Conservation (phyloP, 2,329 filamentous ascomycete genomes). For the Bipolaris gigantea region DNA sequence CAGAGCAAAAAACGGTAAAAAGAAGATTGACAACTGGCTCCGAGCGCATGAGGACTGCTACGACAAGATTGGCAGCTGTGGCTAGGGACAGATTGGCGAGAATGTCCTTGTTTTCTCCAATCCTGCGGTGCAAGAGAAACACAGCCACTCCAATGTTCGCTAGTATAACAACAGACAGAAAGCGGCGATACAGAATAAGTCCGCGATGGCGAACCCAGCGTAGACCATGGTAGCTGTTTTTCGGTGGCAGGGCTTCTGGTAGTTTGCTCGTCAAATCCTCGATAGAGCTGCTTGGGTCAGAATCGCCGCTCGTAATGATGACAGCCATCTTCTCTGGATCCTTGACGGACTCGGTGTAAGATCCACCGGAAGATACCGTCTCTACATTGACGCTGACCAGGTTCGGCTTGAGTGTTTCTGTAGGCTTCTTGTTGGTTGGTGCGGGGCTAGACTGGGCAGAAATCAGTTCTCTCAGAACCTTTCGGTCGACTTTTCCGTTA, state of each 20-base stretch:
- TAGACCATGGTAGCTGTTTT: constrained; percentile 34
- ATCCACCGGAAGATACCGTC: background rate
- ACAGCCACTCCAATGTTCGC: constrained; percentile 30
- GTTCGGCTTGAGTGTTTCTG: background rate
- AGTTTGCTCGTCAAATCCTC: constrained; percentile 18
- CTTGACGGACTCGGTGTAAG: background rate
- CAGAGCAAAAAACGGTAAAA: constrained; percentile 41
- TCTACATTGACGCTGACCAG: background rate
- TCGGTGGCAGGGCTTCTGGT: constrained; percentile 25
- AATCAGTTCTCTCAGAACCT: constrained; percentile 44
- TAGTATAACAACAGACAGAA: constrained; percentile 35
- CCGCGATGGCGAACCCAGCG: constrained; percentile 39
- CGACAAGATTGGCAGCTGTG: constrained; percentile 40
- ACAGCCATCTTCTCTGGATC: constrained; percentile 13
- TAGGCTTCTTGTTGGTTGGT: background rate
- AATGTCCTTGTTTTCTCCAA: constrained; percentile 23
- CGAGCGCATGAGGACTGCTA: constrained; percentile 39
- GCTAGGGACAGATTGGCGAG: constrained; percentile 39
- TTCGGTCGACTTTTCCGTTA: constrained; percentile 62
- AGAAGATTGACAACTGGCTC: constrained; percentile 44
- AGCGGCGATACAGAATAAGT: constrained; percentile 37
- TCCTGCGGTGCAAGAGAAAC: constrained; percentile 27
- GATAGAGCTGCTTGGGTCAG: constrained; percentile 12
- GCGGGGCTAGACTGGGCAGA: background rate
- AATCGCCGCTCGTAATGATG: constrained; percentile 14